A percentile compares a stretch with the other conserved stretches of the same genome.
phyloP scores from a whole-genome alignment of 2,329 filamentous ascomycete species.

The Furcasterigmium sp. region DNA sequence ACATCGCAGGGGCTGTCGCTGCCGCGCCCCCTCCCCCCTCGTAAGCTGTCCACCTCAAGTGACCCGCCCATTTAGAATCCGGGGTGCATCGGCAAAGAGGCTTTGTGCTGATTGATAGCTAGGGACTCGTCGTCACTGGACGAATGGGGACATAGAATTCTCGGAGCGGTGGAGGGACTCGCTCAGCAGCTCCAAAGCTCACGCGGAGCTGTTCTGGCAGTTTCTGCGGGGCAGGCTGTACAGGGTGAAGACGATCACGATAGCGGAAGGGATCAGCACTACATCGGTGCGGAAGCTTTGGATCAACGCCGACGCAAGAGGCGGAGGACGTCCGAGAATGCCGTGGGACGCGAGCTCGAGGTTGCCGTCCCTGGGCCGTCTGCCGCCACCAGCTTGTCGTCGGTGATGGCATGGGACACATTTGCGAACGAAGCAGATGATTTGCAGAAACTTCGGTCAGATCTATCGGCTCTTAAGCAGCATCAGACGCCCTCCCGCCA shows the following conservation, averaged over 20 bases:
- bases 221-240: too few species aligned
- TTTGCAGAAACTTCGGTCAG: background rate
- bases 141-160: background rate
- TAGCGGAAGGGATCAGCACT: too few species aligned
- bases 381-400: background rate
- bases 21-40: too few species aligned
- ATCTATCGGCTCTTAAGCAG: background rate
- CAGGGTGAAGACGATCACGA: too few species aligned
- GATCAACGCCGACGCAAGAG: too few species aligned
- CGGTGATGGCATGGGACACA: background rate
- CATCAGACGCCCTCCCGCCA: background rate
- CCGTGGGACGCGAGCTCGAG: too few species aligned
- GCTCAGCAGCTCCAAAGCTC: too few species aligned
- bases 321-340: too few species aligned
- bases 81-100: background rate
- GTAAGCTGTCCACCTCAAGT: too few species aligned
- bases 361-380: background rate
- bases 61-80: too few species aligned
- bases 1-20: background rate
- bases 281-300: too few species aligned
- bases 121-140: background rate
- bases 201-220: too few species aligned
- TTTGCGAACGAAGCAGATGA: background rate
- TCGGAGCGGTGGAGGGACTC: background rate
- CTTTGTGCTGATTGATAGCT: background rate